Conservation (phyloP, 208 protist species). For the Porcisia deanei region DNA sequence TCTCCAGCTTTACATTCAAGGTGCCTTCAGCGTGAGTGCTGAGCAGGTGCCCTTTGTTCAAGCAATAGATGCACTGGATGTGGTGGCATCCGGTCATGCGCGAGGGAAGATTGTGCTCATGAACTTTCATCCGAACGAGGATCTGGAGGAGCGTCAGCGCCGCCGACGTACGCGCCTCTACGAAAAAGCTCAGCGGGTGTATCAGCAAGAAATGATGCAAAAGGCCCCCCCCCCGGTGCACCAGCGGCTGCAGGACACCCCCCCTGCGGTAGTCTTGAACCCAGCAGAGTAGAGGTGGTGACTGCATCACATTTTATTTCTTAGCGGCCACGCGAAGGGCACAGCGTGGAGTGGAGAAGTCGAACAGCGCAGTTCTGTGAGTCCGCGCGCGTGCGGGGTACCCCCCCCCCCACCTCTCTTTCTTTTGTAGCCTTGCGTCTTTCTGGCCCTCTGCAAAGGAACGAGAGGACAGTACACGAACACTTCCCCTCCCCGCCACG, state of each 20-base stretch:
- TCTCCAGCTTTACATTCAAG: constrained; percentile 49
- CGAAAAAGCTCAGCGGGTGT: constrained; percentile 27
- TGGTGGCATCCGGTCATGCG: constrained; percentile 46
- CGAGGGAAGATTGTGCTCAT: constrained; percentile 72
- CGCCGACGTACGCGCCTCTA: constrained; percentile 21
- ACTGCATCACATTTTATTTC: neutral
- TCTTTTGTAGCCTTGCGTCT: neutral
- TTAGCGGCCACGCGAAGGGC: neutral
- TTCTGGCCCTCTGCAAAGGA: neutral
- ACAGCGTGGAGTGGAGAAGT: neutral
- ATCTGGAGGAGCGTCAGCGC: constrained; percentile 27
- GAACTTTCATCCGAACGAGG: constrained; percentile 50
- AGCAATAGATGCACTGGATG: constrained; percentile 44
- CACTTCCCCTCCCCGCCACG: neutral
- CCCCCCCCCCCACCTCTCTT: neutral
- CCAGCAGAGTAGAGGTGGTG: neutral
- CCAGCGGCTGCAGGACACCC: neutral
- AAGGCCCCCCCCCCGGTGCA: neutral
- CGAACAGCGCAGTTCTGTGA: neutral
- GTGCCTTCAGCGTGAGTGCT: constrained; percentile 47
- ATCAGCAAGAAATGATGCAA: constrained; percentile 16
- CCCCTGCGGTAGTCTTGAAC: too few species aligned
- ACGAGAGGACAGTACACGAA: neutral
- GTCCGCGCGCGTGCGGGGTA: neutral
- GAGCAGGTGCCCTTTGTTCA: constrained; percentile 58